Evolutionary conservation across 352 stramenopile genomes (phyloP).

Genomic region (Pilasporangium apinafurcum): DNA sequence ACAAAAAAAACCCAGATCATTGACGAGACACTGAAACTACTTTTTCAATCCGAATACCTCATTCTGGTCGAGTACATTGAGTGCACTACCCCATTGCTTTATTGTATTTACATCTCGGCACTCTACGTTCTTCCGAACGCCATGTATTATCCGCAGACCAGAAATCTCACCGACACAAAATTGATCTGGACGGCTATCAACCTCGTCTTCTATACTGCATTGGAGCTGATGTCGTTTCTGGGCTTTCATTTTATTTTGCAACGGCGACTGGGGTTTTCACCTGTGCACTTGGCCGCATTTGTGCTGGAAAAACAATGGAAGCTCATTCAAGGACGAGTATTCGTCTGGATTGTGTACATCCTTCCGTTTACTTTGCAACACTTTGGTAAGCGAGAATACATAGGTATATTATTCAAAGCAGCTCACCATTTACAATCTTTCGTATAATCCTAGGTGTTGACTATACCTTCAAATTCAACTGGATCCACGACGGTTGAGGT

Average conservation of each 20-base stretch:
- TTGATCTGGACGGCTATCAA: not conserved
- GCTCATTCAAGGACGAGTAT: conserved; percentile 26
- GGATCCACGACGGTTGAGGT: not conserved
- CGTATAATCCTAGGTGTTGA: not conserved
- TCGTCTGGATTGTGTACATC: conserved; percentile 24
- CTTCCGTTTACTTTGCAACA: conserved; percentile 5
- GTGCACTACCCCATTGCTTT: conserved; percentile 9
- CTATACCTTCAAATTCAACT: conserved; percentile 2
- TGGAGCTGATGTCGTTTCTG: conserved; percentile 9
- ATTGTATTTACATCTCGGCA: conserved; percentile 3
- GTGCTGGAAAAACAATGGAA: conserved; percentile 29
- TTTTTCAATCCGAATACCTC: conserved; percentile 13
- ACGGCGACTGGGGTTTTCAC: conserved; percentile 3
- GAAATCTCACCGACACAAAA: not conserved
- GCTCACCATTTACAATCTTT: not conserved
- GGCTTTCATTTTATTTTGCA: not conserved
- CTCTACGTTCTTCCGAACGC: conserved; percentile 6
- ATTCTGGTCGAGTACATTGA: conserved; percentile 18
- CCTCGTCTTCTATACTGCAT: conserved; percentile 3
- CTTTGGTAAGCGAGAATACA: too few relatives aligned
- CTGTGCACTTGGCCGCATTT: conserved; percentile 43
- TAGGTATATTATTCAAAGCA: too few relatives aligned
- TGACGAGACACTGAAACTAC: conserved; percentile 1
- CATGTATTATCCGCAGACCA: conserved; percentile 4
- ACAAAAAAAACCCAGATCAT: not conserved